phyloP scores from a whole-genome alignment of 2,329 filamentous ascomycete species.

The Claviceps paspali region DNA sequence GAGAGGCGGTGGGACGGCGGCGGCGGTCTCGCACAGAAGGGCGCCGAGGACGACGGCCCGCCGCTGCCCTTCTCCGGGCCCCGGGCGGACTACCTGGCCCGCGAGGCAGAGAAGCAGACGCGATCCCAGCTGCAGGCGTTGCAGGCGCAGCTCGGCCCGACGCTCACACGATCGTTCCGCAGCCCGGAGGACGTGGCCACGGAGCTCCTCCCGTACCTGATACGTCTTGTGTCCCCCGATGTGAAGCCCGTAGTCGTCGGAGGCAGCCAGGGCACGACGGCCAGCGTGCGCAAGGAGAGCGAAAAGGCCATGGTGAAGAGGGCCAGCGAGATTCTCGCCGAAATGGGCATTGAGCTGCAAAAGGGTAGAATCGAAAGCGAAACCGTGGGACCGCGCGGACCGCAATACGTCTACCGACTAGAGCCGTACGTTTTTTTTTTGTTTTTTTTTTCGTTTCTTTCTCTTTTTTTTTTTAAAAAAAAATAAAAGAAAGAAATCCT shows the following conservation, averaged over 20 bases:
- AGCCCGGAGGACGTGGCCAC: conserved; percentile 62
- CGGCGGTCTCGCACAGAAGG: conserved; percentile 19
- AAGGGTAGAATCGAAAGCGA: conserved; percentile 64
- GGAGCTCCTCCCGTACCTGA: conserved; percentile 73
- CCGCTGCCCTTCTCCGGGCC: conserved; percentile 66
- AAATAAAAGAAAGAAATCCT: no score
- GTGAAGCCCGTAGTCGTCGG: conserved; percentile 82
- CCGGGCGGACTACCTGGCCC: conserved; percentile 65
- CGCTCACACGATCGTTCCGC: conserved; percentile 62
- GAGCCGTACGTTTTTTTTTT: conserved; percentile 60
- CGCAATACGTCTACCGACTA: conserved; percentile 79
- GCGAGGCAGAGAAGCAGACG: conserved; percentile 69
- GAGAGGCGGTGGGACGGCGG: conserved; percentile 27
- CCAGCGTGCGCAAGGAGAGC: conserved; percentile 73
- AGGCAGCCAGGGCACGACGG: conserved; percentile 49
- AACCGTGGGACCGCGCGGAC: conserved; percentile 39
- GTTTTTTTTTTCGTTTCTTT: no score
- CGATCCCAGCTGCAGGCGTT: conserved; percentile 57
- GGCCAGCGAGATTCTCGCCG: conserved; percentile 69
- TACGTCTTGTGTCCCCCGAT: conserved; percentile 72
- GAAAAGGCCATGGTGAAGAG: conserved; percentile 70
- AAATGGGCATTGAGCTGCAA: conserved; percentile 67
- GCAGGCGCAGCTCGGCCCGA: conserved; percentile 55
- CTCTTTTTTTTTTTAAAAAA: no score
- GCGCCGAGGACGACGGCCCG: conserved; percentile 27